phyloP scores from a whole-genome alignment of 768 basidiomycete genomes.

The Dentipellis fragilis region DNA sequence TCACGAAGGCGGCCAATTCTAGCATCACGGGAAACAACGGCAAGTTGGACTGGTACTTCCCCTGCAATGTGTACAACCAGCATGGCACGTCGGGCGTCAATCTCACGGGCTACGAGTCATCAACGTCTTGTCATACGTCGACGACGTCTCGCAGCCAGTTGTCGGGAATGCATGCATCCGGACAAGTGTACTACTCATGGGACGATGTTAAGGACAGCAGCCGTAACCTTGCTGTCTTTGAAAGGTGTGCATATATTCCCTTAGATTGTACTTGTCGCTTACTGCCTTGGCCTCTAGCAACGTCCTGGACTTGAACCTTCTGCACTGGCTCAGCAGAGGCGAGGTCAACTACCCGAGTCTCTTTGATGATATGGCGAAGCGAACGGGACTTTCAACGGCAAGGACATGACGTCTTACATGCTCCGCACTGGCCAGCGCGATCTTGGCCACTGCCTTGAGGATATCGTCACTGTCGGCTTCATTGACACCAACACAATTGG shows the following conservation, averaged over 20 bases:
- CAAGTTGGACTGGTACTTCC: slow-evolving; percentile 89
- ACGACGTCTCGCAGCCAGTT: slow-evolving; percentile 44
- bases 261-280: slow-evolving; percentile 7
- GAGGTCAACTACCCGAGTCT: slow-evolving; percentile 77
- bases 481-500: slow-evolving; percentile 93
- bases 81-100: slow-evolving; percentile 52
- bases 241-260: slow-evolving; percentile 43
- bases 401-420: slow-evolving; percentile 83
- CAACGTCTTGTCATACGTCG: slow-evolving; percentile 66
- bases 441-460: slow-evolving; percentile 75
- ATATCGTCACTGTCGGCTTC: slow-evolving; percentile 82
- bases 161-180: slow-evolving; percentile 40
- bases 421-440: slow-evolving; percentile 58
- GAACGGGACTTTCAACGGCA: slow-evolving; percentile 67
- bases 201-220: slow-evolving; percentile 57
- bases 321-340: slow-evolving; percentile 73
- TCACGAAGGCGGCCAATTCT: slow-evolving; percentile 62
- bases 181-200: slow-evolving; percentile 94
- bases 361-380: slow-evolving; percentile 68
- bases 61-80: slow-evolving; percentile 87
- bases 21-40: slow-evolving; percentile 56
- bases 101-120: slow-evolving; percentile 52
- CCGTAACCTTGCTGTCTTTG: slow-evolving; percentile 88
- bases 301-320: slow-evolving; percentile 82
- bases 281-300: slow-evolving; percentile 30